Conservation (phyloP, 106 monocot species). For the Platanthera zijinensis region DNA sequence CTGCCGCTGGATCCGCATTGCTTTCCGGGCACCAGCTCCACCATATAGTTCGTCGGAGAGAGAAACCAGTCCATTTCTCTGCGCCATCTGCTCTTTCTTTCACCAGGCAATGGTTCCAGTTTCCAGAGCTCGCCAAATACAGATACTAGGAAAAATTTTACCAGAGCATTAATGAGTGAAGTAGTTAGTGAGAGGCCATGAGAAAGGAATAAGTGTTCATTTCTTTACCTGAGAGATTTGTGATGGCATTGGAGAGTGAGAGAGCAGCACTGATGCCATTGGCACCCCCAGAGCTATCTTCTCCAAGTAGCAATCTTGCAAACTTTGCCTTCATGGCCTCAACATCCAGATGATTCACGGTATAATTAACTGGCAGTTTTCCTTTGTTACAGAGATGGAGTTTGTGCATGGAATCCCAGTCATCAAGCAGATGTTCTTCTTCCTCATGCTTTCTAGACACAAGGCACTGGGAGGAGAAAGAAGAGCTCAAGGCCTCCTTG, state of each 20-base stretch:
- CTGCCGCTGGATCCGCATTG: conserved; percentile 70
- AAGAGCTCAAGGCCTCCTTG: conserved; percentile 58
- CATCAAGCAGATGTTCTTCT: conserved; percentile 38
- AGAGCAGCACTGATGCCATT: conserved; percentile 60
- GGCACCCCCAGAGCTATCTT: conserved; percentile 74
- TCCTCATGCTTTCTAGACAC: conserved; percentile 34
- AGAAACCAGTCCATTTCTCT: conserved; percentile 96
- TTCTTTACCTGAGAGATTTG: conserved; percentile 64
- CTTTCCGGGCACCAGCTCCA: conserved; percentile 85
- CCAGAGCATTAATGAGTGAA: neutral
- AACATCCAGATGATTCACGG: conserved; percentile 55
- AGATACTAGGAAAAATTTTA: conserved; percentile 27
- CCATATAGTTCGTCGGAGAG: conserved; percentile 86
- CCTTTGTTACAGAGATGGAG: conserved; percentile 33
- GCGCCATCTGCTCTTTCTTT: conserved; percentile 72
- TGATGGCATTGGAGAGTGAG: conserved; percentile 81
- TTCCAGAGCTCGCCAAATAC: conserved; percentile 91
- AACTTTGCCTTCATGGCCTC: conserved; percentile 88
- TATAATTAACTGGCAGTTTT: conserved; percentile 41
- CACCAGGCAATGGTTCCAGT: conserved; percentile 76
- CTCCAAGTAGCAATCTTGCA: conserved; percentile 75
- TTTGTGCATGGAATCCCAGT: conserved; percentile 37
- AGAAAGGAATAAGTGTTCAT: neutral
- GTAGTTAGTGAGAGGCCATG: no score
- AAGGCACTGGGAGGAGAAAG: conserved; percentile 59